phyloP scores from a whole-genome alignment of 805 yeast genomes.

The Saccharomycopsis capsularis region DNA sequence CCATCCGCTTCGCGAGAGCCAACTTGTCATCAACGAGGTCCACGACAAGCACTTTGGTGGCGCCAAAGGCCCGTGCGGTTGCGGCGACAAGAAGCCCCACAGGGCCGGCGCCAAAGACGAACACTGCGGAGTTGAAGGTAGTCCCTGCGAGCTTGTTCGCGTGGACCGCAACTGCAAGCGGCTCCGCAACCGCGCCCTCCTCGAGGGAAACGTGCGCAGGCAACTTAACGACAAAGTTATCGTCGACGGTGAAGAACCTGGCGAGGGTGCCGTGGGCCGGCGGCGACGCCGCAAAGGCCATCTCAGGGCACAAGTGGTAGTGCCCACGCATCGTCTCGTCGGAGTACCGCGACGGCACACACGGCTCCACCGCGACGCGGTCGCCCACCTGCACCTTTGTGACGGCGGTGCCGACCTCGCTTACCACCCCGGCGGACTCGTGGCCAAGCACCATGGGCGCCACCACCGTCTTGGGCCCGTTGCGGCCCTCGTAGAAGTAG shows the following conservation, averaged over 20 bases:
- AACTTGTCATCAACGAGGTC: conserved; percentile 67
- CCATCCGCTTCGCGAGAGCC: conserved; percentile 55
- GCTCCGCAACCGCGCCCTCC: conserved; percentile 86
- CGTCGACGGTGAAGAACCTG: conserved; percentile 66
- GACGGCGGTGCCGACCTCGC: conserved; percentile 64
- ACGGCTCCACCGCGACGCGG: conserved; percentile 84
- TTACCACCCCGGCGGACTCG: conserved; percentile 74
- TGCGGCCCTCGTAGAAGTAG: conserved; percentile 70
- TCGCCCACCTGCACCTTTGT: conserved; percentile 66
- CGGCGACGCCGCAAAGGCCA: conserved; percentile 89
- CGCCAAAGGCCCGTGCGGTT: conserved; percentile 70
- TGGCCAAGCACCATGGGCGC: conserved; percentile 86
- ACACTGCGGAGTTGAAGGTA: conserved; percentile 58
- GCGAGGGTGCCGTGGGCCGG: conserved; percentile 77
- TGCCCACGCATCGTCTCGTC: conserved; percentile 71
- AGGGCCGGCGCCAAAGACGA: conserved; percentile 86
- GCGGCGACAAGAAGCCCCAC: conserved; percentile 74
- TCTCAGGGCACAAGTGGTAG: conserved; percentile 78
- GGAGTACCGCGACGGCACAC: conserved; percentile 71
- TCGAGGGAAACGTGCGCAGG: conserved; percentile 75
- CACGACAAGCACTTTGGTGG: conserved; percentile 59
- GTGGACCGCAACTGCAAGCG: conserved; percentile 81
- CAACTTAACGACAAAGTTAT: conserved; percentile 73
- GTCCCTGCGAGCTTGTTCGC: conserved; percentile 58
- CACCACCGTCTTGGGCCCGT: conserved; percentile 68